Conservation (phyloP, 805 yeast genomes). For the Candida schatavii region DNA sequence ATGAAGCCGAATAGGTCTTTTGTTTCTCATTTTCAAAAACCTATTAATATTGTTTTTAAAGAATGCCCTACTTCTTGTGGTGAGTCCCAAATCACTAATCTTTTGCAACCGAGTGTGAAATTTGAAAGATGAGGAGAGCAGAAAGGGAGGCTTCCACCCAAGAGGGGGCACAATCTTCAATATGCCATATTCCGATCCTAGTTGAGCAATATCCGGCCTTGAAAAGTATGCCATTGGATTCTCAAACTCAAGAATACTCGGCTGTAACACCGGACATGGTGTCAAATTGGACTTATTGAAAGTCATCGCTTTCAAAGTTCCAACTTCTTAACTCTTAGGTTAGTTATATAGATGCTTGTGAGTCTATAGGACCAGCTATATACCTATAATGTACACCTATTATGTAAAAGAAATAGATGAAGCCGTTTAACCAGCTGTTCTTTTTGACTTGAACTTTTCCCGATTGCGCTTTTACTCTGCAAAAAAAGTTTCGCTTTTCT, state of each 20-base stretch:
- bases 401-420: too few relatives aligned
- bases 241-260: slow-evolving; percentile 42
- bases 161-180: slow-evolving; percentile 52
- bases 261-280: slow-evolving; percentile 50
- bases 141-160: slow-evolving; percentile 55
- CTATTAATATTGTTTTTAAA: slow-evolving; percentile 62
- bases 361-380: too few relatives aligned
- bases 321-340: too few relatives aligned
- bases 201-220: slow-evolving; percentile 31
- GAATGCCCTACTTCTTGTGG: slow-evolving; percentile 60
- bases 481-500: too few relatives aligned
- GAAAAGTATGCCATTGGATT: slow-evolving; percentile 51
- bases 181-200: slow-evolving; percentile 51
- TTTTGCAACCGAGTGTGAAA: slow-evolving; percentile 72
- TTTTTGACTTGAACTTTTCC: too few relatives aligned
- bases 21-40: slow-evolving; percentile 47
- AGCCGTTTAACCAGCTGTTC: too few relatives aligned
- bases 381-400: too few relatives aligned
- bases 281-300: slow-evolving; percentile 21
- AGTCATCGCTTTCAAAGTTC: too few relatives aligned
- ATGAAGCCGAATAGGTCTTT: slow-evolving; percentile 19
- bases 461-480: too few relatives aligned
- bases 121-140: slow-evolving; percentile 51
- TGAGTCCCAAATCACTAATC: slow-evolving; percentile 59
- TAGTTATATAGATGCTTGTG: too few relatives aligned